Conservation (phyloP, 2,329 filamentous ascomycete genomes). For the Xylaria sp. region DNA sequence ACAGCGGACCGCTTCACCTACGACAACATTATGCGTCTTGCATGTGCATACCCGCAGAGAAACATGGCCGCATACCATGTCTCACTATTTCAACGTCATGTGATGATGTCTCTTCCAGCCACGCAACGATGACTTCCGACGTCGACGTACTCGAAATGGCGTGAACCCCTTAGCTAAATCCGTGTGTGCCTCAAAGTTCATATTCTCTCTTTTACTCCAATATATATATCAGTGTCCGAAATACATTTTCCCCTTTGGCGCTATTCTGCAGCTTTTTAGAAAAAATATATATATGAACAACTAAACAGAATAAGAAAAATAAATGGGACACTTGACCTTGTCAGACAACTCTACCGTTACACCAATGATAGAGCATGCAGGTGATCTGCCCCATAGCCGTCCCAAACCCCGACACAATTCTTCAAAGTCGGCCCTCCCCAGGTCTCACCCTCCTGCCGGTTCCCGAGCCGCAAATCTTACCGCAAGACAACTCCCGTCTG, state of each 20-base stretch:
- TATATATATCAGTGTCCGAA: neutral
- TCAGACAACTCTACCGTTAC: neutral
- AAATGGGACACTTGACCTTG: neutral
- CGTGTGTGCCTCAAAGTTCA: neutral
- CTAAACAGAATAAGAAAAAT: neutral
- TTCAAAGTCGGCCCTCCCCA: neutral
- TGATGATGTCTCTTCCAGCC: conserved; percentile 11
- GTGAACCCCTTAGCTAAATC: neutral
- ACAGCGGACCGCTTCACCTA: neutral
- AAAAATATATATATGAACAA: neutral
- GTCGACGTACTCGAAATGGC: neutral
- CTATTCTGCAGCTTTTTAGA: neutral
- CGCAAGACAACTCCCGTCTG: neutral
- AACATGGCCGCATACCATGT: neutral
- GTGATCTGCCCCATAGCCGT: neutral
- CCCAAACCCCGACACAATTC: neutral
- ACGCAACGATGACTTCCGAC: neutral
- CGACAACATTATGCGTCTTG: neutral
- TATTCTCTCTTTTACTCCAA: too few relatives aligned
- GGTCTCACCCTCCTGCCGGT: neutral
- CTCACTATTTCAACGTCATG: neutral
- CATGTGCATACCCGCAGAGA: neutral
- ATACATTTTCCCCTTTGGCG: neutral
- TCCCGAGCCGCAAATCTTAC: neutral
- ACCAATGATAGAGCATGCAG: neutral